Evolutionary conservation across 768 basidiomycete genomes (phyloP), one percentile per base, ranked within the genome.

Genomic region (Trametopsis cervina): DNA sequence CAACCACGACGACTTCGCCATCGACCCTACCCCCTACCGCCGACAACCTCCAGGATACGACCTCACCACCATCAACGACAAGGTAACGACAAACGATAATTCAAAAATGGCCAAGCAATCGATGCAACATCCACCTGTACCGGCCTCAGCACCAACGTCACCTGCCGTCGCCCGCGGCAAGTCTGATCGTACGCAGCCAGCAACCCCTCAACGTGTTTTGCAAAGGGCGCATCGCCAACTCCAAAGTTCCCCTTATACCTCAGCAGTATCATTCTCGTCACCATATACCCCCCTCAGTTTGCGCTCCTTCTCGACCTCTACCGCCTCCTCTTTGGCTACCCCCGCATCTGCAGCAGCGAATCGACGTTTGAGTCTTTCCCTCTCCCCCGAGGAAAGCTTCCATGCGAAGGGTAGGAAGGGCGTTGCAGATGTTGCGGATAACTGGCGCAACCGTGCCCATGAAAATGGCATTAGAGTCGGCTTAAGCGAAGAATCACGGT

Each of bases 271-370:
- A 15, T 44, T 59, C 37, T 74, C 73, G 18, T 69, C 82, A 17
- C 81, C 83, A 6, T 84, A 83, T 63, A 84, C 83, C 3, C 83
- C 84, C 24, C 71, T 82, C 58, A 84, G 82, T 58, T 71, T 83
- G 37, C 78, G 78, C 54, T 86, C 83, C 4, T 72, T 76, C 52
- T 68, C 75, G 35, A 57, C 57, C 27, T 70, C 78, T 26, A 76
- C 73, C 53, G 61, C 54, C 39, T 68, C 69, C 4, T 78, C 77
- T 2, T 54, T 85, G 25, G 81, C 76, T 22, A 86, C 85, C 2
- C 84, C 84, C 4, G 77, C 73, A 41, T 74, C 74, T 38, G 59
- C 68, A 7, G 62, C 60, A 40, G 55, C 66, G 10, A 64, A 63
- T 53, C 43, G 74, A 53, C 74, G 70, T 44, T 62, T 73, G 61